phyloP scores from a whole-genome alignment of 2,329 filamentous ascomycete genomes.

The Hymenoscyphus infarciens region DNA sequence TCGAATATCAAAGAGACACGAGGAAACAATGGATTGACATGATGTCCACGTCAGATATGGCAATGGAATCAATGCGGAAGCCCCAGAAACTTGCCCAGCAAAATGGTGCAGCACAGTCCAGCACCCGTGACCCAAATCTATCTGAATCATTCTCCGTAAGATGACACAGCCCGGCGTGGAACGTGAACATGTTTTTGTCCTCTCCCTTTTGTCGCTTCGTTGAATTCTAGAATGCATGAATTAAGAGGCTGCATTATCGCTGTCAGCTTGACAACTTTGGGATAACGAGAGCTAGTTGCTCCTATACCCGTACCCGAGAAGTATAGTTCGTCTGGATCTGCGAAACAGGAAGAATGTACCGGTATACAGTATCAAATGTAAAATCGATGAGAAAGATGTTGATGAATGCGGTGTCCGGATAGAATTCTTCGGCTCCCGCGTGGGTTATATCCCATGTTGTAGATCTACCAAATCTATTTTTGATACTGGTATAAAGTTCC shows the following conservation, averaged over 20 bases:
- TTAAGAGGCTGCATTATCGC: conserved; percentile 1
- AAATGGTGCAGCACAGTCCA: not conserved
- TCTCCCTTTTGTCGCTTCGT: not conserved
- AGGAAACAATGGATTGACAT: not conserved
- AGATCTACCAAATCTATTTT: conserved; percentile 1
- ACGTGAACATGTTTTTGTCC: not conserved
- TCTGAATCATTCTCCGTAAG: not conserved
- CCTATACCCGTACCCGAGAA: no score
- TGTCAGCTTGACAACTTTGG: not conserved
- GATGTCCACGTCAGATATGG: not conserved
- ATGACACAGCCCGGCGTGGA: not conserved
- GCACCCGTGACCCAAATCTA: not conserved
- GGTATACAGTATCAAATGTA: not conserved
- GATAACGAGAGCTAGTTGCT: not conserved
- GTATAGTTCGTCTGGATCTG: not conserved
- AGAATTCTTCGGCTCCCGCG: not conserved
- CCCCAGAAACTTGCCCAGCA: not conserved
- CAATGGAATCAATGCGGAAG: not conserved
- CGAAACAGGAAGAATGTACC: not conserved
- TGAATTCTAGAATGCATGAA: not conserved
- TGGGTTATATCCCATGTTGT: not conserved
- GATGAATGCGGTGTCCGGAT: not conserved
- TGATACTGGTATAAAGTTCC: not conserved
- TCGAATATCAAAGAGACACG: not conserved
- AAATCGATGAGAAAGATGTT: not conserved